Evolutionary conservation across 345 rosid species (phyloP), one percentile per base, ranked within the genome.

Genomic region (Ceriops decandra): DNA sequence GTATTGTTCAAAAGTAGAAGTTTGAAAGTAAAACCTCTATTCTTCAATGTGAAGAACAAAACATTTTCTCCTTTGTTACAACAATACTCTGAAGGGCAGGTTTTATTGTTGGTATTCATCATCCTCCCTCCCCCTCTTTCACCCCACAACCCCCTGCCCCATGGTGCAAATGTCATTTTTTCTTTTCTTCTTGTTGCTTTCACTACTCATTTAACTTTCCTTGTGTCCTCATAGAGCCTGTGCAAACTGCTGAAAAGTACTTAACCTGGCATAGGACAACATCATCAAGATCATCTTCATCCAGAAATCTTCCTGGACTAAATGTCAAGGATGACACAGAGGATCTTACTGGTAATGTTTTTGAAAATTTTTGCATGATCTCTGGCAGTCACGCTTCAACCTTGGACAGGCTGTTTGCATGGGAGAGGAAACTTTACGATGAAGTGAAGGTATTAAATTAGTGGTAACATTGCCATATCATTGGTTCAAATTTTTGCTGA

Each of bases 331-430:
- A 86, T 64, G 90, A 86, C 46, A 62, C 69, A 35, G 98, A 87
- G 80, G 95, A 87, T 52, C 84, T 81, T 60, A 76, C 73, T 61
- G 80, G 76, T 70, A 81, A 81, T 85, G 78, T 85, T 75, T 87
- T 87, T 74, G 86, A 88, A 54, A 86, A 82, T 76, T 79, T 83
- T 66, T 85, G 92, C 83, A 85, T 90, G 99, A 84, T 81, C 79
- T 90, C 97, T 6, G 95, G 98, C 59, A 91, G 97, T 77, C 98
- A 95, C 71, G 99, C 89, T 51, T 95, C 99, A 27, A 95, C 98
- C 11, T 79, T 95, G 78, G 95, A 95, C 77, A 85, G 98, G 74
- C 76, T 95, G 24, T 90, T 78, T 83, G 99, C 99, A 24, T 95
- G 99, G 99, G 99, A 95, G 87, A 82, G 87, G 78, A 95, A 95